Evolutionary conservation across 345 rosid species (phyloP).

Genomic region (Geranium rotundifolium): DNA sequence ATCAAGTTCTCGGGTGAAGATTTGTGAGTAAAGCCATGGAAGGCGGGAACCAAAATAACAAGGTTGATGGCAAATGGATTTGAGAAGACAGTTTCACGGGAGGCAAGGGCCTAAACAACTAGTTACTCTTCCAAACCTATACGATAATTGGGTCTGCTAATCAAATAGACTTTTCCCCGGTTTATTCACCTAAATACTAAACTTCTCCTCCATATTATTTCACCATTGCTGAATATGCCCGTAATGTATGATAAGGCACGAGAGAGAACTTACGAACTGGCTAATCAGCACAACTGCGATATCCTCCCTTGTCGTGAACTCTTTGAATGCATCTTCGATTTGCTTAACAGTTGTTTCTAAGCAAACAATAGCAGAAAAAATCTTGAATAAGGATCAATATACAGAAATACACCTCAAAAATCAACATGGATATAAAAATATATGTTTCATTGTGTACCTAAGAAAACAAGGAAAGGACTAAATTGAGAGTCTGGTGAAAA

Average conservation of each 20-base stretch:
- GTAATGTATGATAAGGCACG: neutral
- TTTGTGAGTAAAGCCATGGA: no score
- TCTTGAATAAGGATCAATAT: neutral
- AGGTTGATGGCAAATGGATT: no score
- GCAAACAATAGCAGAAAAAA: slow-evolving; percentile 4
- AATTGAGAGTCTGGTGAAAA: neutral
- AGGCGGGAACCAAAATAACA: no score
- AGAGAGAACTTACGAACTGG: slow-evolving; percentile 59
- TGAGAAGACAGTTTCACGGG: neutral
- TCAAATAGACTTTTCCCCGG: neutral
- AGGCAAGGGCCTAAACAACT: neutral
- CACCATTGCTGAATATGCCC: neutral
- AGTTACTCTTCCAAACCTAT: neutral
- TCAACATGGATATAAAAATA: neutral
- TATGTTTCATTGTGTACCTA: neutral
- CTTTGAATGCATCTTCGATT: slow-evolving; percentile 80
- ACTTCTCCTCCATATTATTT: no score
- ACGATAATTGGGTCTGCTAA: neutral
- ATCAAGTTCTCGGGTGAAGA: no score
- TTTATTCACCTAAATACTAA: neutral
- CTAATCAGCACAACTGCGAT: slow-evolving; percentile 65
- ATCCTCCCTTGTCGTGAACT: slow-evolving; percentile 68
- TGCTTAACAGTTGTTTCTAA: slow-evolving; percentile 70
- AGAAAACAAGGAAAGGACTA: neutral
- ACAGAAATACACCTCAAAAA: no score